Evolutionary conservation across 257 asterid genomes (phyloP), one percentile per base, ranked within the genome.

Genomic region (Rehmannia glutinosa): DNA sequence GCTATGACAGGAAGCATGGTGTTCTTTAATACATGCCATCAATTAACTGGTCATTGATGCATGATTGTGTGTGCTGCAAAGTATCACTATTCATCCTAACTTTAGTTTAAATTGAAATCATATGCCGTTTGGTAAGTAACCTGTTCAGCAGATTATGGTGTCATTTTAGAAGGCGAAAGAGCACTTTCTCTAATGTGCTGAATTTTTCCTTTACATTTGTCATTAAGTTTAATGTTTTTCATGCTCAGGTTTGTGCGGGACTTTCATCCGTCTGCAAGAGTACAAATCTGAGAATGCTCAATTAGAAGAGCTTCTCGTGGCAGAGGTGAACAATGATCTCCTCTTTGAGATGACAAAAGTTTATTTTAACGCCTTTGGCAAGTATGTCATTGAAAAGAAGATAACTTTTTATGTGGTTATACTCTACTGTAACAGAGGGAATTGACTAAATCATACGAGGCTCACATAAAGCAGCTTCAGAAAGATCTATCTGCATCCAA

Each of bases 221-320:
- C 13, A 43, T 42, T n/a, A 21, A 50, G 47, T 38, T 53, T 55
- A n/a, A 47, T 62, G 58, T 19, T 73, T 68, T 23, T 63, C 58
- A 72, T 73, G 35, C 54, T 68, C 86, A 94, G 98, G 95, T 94
- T 72, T 94, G 99, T 78, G 98, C 99, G 53, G 99, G 99, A 68
- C 97, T 94, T 68, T 94, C 99, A 65, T 83, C 97, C 99, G 99
- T 71, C 88, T 94, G 60, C 98, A 94, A 79, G 99, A 94, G 81
- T 87, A 87, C 76, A 94, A 94, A 84, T 94, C 97, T 72, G 98
- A 94, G 87, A 94, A 89, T 85, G 90, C 98, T 68, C 99, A 91
- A 79, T 52, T 94, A 68, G 99, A 94, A 73, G 98, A 94, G 85
- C 98, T 94, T 79, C 95, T 94, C 38, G 30, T 83, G 55, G 93